These are phyloP conservation scores for Nicotiana otophora DNA, from an alignment of 257 asterid species.

Conservation along the genomic window DNA sequence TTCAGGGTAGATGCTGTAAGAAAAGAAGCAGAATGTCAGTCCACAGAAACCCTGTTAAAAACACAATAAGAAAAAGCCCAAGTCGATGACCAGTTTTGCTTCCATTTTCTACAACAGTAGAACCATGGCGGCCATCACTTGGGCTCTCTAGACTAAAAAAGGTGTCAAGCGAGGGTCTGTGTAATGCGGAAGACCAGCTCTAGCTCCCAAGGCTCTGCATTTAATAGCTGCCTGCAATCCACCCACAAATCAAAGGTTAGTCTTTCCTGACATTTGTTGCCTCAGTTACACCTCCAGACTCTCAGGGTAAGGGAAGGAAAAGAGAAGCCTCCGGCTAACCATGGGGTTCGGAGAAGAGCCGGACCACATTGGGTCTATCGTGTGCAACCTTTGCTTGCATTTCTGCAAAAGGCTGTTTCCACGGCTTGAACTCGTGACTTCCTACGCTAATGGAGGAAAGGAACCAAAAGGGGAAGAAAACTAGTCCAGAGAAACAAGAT, in stretches of 20 bases:
- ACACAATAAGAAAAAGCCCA: conserved; percentile 40
- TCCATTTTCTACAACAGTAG: conserved; percentile 2
- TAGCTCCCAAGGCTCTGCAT: conserved; percentile 87
- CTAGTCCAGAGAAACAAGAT: not conserved
- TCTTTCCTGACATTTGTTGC: not conserved
- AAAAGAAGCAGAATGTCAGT: conserved; percentile 49
- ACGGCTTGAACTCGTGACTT: not conserved
- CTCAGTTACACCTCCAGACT: not conserved
- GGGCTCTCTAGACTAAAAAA: conserved; percentile 61
- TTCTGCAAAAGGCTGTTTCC: not conserved
- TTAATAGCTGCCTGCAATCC: conserved; percentile 71
- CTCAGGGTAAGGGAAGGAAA: not conserved
- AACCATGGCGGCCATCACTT: conserved; percentile 30
- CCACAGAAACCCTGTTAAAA: conserved; percentile 47
- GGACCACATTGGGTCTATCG: not conserved
- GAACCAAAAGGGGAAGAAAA: not conserved
- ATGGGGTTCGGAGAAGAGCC: too few relatives aligned
- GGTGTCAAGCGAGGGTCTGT: conserved; percentile 60
- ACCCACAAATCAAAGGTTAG: not conserved
- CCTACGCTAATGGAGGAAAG: not conserved
- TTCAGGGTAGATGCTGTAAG: conserved; percentile 32
- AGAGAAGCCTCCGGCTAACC: not conserved
- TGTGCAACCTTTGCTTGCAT: not conserved
- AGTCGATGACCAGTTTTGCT: conserved; percentile 34
- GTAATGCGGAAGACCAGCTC: conserved; percentile 71